Base-by-base conservation (phyloP, 805 yeast species). In the Saccharomycopsis synnaedendra region DNA sequence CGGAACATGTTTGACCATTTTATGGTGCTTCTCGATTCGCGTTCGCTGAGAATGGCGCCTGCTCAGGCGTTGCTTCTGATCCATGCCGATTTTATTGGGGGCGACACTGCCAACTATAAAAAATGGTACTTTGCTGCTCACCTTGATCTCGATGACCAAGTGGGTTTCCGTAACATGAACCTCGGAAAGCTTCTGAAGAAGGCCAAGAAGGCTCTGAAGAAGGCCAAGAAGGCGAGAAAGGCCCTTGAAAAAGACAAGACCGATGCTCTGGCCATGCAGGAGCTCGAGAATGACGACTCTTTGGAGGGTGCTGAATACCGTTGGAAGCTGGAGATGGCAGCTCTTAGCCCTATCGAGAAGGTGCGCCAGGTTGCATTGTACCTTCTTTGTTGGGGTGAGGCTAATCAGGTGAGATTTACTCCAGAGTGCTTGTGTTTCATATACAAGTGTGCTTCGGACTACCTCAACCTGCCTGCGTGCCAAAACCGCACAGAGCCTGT, bases 391-490 rank as follows among this genome's bases (percentile, higher is more conserved):
- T 82, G 89, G 89, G 89, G 89, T 35, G 89, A 84, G 60, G 82
- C 88, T 4, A 81, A 80, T 60, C 82, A 79, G 60, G 66, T 90
- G 50, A 84, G 99, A 68, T 93, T 93, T 70, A 83, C 93, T 48
- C 74, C 85, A 28, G 97, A 88, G 72, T 75, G 84, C 69, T 70
- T 93, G 54, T 86, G 96, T 76, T 93, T 85, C 75, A 81, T 93
- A 61, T 94, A 80, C 77, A 90, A 94, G 72, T 85, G 95, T 65
- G 96, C 97, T 50, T 75, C 75, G 56, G 98, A 93, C 67, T 89
- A 93, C 68, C 73, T 87, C 63, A 69, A 76, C 53, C 85, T 96
- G 47, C 94, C 95, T 46, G 80, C 84, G 60, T 88, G 97, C 69
- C 94, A 85, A 71, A 88, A 85, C 66, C 80, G 87, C 64, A 56